Conservation (phyloP, 2,329 filamentous ascomycete genomes). For the Cordyceps farinosa region DNA sequence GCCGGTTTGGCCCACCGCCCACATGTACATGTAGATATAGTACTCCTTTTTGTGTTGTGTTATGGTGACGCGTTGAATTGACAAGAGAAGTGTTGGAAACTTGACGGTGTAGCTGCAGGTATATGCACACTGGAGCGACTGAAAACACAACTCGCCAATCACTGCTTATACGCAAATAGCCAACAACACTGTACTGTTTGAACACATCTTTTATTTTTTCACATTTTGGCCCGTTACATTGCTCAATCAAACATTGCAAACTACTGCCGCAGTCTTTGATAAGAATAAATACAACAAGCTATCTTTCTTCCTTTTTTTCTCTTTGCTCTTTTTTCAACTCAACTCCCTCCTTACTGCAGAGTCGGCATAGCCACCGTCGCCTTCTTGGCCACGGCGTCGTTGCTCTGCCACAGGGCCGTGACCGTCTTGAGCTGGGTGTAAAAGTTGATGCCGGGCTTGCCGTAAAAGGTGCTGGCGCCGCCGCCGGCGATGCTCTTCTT, state of each 20-base stretch:
- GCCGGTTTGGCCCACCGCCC: too few relatives aligned
- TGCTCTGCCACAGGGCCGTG: constrained; percentile 81
- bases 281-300: neutral
- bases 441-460: constrained; percentile 85
- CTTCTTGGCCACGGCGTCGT: constrained; percentile 81
- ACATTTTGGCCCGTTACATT: neutral
- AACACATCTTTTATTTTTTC: neutral
- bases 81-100: too few relatives aligned
- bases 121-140: too few relatives aligned
- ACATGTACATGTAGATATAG: too few relatives aligned
- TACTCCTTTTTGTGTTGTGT: too few relatives aligned
- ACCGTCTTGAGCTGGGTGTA: constrained; percentile 99
- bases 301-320: neutral
- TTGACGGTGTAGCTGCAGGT: too few relatives aligned
- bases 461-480: constrained; percentile 92
- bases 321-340: neutral
- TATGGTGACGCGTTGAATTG: too few relatives aligned
- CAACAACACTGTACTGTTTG: too few relatives aligned
- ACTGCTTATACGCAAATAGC: too few relatives aligned
- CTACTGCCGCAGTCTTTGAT: neutral
- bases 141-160: too few relatives aligned
- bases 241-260: neutral
- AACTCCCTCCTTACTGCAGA: constrained; percentile 29
- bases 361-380: constrained; percentile 85
- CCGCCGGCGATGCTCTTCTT: constrained; percentile 92